Conservation (phyloP, 2,329 filamentous ascomycete genomes). For the Aspergillus jensenii region DNA sequence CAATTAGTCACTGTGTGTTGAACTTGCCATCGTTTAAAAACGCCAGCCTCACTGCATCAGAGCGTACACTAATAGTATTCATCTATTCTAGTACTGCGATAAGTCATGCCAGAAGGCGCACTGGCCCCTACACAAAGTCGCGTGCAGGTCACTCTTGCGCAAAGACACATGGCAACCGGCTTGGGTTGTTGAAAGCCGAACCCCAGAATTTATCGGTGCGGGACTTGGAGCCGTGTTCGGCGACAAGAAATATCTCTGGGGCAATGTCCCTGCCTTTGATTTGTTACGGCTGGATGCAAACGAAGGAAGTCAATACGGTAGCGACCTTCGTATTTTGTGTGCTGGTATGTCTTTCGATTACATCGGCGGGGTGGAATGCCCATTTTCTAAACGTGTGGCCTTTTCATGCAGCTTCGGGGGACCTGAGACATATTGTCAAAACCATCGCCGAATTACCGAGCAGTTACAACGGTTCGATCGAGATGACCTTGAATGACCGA, state of each 20-base stretch:
- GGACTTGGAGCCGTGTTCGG: constrained; percentile 7
- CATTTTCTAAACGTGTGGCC: too few species aligned
- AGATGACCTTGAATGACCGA: constrained; percentile 41
- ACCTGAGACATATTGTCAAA: constrained; percentile 46
- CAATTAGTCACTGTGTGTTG: too few species aligned
- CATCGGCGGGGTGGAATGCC: too few species aligned
- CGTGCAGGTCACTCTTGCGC: background rate
- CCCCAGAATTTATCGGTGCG: background rate
- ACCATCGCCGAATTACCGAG: constrained; percentile 37
- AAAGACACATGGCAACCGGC: constrained; percentile 6
- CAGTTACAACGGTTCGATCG: constrained; percentile 23
- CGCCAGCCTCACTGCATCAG: too few species aligned
- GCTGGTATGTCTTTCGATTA: constrained; percentile 25
- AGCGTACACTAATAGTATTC: too few species aligned
- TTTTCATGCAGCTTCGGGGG: constrained; percentile 42
- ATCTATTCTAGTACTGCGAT: constrained; percentile 6
- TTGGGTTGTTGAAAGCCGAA: background rate
- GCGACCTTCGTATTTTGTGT: constrained; percentile 34
- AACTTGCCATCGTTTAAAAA: too few species aligned
- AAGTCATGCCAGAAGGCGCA: constrained; percentile 4
- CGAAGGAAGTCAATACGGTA: constrained; percentile 25
- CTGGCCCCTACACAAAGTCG: constrained; percentile 7
- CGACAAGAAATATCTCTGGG: constrained; percentile 39
- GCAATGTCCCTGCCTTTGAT: constrained; percentile 45
- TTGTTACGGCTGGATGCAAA: constrained; percentile 34